Percentiles rank a stretch among this genome's conserved stretches.
Evolutionary conservation across 371 early-diverging fungal genomes (phyloP).

Genomic region (Mortierella polycephala): DNA sequence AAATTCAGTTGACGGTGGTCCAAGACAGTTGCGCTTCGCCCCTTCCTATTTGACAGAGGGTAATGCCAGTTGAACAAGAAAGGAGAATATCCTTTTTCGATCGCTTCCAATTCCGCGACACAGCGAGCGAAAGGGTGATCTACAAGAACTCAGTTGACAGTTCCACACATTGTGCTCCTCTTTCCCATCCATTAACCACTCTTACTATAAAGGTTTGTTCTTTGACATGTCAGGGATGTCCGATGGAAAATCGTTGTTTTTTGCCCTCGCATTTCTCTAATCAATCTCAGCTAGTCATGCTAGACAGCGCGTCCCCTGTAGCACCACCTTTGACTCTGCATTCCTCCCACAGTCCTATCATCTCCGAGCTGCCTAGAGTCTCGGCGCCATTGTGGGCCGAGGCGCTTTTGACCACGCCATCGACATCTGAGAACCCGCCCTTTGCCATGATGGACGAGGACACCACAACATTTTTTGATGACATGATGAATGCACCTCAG

Average conservation of each 20-base stretch:
- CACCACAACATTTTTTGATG: constrained; percentile 46
- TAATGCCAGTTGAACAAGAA: not conserved
- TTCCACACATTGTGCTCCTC: too few relatives aligned
- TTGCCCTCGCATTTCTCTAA: too few relatives aligned
- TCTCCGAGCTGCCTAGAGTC: too few relatives aligned
- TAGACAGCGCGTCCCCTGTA: not conserved
- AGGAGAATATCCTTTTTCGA: not conserved
- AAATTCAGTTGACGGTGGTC: too few relatives aligned
- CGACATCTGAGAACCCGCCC: constrained; percentile 16
- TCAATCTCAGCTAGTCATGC: not conserved
- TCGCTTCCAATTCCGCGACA: too few relatives aligned
- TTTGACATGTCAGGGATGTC: too few relatives aligned
- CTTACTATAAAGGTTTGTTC: too few relatives aligned
- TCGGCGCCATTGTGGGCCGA: not conserved
- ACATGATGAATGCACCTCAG: constrained; percentile 23
- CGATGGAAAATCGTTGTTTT: too few relatives aligned
- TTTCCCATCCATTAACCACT: too few relatives aligned
- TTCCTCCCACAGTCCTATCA: not conserved
- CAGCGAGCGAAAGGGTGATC: too few relatives aligned
- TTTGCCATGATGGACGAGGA: constrained; percentile 7
- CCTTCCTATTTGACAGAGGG: not conserved
- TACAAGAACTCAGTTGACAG: too few relatives aligned
- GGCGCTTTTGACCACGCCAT: constrained; percentile 14
- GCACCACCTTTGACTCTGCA: not conserved
- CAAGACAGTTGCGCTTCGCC: not conserved